phyloP scores from a whole-genome alignment of 352 stramenopile species.

The Aphanomyces cochlioides region DNA sequence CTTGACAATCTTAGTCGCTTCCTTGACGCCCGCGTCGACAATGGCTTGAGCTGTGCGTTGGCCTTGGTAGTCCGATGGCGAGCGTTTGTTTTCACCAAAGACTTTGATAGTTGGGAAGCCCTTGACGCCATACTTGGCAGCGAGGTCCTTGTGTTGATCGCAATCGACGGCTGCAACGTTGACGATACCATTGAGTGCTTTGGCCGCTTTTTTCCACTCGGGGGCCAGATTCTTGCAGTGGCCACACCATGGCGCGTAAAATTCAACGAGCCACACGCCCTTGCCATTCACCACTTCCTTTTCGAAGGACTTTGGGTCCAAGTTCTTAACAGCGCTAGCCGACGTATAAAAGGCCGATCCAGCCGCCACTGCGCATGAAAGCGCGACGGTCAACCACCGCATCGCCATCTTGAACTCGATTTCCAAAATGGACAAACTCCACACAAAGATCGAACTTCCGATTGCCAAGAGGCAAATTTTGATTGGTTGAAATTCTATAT shows the following conservation, averaged over 20 bases:
- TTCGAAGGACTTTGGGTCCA: slow-evolving; percentile 67
- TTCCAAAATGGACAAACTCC: too few species aligned
- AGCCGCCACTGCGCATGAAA: slow-evolving; percentile 36
- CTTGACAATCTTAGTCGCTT: slow-evolving; percentile 74
- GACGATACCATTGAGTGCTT: slow-evolving; percentile 83
- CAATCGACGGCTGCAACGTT: slow-evolving; percentile 87
- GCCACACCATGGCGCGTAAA: slow-evolving; percentile 93
- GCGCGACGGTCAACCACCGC: slow-evolving; percentile 34
- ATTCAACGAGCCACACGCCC: slow-evolving; percentile 92
- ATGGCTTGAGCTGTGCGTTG: slow-evolving; percentile 80
- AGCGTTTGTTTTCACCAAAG: slow-evolving; percentile 81
- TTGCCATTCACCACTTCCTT: slow-evolving; percentile 65
- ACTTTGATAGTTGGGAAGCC: slow-evolving; percentile 94
- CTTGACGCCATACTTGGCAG: slow-evolving; percentile 83
- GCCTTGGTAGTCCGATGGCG: slow-evolving; percentile 72
- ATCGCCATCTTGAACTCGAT: slow-evolving; percentile 28
- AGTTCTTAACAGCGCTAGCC: slow-evolving; percentile 59
- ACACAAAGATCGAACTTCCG: too few species aligned
- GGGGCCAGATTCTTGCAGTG: slow-evolving; percentile 92
- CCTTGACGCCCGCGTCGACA: slow-evolving; percentile 72
- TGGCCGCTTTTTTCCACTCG: slow-evolving; percentile 89
- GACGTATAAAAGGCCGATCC: slow-evolving; percentile 58
- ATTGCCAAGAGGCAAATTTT: slow-evolving; percentile 22
- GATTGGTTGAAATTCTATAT: slow-evolving; percentile 18
- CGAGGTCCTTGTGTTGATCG: slow-evolving; percentile 76